These are phyloP conservation scores for Hypoxylon sp. DNA, from an alignment of 2,329 filamentous ascomycete genomes.

Conservation along the genomic window DNA sequence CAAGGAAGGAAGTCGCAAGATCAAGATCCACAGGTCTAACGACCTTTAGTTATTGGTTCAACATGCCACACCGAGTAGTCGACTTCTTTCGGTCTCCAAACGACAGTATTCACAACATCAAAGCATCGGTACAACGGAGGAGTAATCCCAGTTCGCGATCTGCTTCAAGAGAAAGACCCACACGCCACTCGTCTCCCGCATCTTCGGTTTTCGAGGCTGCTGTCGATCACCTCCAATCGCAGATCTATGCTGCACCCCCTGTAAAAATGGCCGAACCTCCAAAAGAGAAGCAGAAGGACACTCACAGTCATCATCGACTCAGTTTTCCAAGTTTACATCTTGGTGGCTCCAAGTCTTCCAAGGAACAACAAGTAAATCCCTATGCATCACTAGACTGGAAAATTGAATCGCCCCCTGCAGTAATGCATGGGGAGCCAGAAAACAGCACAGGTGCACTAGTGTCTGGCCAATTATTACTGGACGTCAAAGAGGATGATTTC, in stretches of 20 bases:
- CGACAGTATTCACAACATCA: slow-evolving; percentile 67
- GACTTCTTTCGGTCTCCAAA: slow-evolving; percentile 72
- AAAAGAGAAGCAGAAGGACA: slow-evolving; percentile 61
- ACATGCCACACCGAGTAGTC: slow-evolving; percentile 72
- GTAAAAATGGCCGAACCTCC: slow-evolving; percentile 58
- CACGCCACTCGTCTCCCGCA: slow-evolving; percentile 56
- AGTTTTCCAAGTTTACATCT: slow-evolving; percentile 61
- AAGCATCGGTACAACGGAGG: slow-evolving; percentile 56
- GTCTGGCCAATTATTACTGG: slow-evolving; percentile 84
- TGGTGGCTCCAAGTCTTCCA: slow-evolving; percentile 57
- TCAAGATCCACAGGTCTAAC: slow-evolving; percentile 34
- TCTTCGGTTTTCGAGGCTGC: slow-evolving; percentile 57
- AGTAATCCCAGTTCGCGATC: slow-evolving; percentile 52
- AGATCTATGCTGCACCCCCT: slow-evolving; percentile 41
- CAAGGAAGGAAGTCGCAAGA: slow-evolving; percentile 29
- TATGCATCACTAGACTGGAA: slow-evolving; percentile 66
- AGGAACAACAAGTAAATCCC: slow-evolving; percentile 59
- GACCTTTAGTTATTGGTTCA: slow-evolving; percentile 45
- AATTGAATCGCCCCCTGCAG: slow-evolving; percentile 88
- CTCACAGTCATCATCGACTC: slow-evolving; percentile 51
- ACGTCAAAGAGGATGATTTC: slow-evolving; percentile 76
- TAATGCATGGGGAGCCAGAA: slow-evolving; percentile 83
- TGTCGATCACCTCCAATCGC: slow-evolving; percentile 50
- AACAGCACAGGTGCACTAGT: slow-evolving; percentile 87
- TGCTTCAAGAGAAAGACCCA: slow-evolving; percentile 52